phyloP scores from a whole-genome alignment of 176 grass and related monocot genomes.

The Rhynchospora tenuis region DNA sequence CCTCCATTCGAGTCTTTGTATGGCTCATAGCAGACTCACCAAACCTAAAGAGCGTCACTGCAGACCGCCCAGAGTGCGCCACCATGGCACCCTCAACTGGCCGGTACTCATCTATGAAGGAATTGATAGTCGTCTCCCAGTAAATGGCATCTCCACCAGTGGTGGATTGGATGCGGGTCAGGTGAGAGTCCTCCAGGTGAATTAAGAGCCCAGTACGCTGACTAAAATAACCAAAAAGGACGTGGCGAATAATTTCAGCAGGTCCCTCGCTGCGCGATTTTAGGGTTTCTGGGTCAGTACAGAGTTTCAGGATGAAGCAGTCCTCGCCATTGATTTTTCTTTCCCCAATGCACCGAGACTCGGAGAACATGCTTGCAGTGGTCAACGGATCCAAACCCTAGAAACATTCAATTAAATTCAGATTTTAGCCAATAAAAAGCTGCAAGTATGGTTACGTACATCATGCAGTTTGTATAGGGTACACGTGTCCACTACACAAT shows the following conservation, averaged over 20 bases:
- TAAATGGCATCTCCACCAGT: constrained; percentile 74
- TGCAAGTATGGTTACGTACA: background rate
- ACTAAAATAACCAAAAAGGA: constrained; percentile 83
- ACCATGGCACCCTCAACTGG: constrained; percentile 71
- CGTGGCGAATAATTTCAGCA: constrained; percentile 76
- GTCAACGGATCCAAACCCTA: constrained; percentile 82
- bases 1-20: constrained; percentile 79
- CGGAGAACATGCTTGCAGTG: constrained; percentile 62
- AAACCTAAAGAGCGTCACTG: constrained; percentile 69
- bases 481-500: background rate
- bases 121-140: constrained; percentile 84
- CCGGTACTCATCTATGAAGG: constrained; percentile 69
- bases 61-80: constrained; percentile 55
- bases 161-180: constrained; percentile 69
- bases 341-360: constrained; percentile 69
- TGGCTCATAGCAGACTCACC: constrained; percentile 75
- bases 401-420: constrained; percentile 16
- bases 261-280: constrained; percentile 66
- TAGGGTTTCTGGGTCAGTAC: constrained; percentile 64
- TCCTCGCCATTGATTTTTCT: constrained; percentile 79
- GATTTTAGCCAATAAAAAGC: background rate
- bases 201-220: constrained; percentile 70
- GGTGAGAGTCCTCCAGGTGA: constrained; percentile 69
- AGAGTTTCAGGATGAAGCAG: constrained; percentile 84
- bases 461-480: background rate